phyloP scores from a whole-genome alignment of 1,284 basidiomycete genomes.

The Xerocomus minutiporus region DNA sequence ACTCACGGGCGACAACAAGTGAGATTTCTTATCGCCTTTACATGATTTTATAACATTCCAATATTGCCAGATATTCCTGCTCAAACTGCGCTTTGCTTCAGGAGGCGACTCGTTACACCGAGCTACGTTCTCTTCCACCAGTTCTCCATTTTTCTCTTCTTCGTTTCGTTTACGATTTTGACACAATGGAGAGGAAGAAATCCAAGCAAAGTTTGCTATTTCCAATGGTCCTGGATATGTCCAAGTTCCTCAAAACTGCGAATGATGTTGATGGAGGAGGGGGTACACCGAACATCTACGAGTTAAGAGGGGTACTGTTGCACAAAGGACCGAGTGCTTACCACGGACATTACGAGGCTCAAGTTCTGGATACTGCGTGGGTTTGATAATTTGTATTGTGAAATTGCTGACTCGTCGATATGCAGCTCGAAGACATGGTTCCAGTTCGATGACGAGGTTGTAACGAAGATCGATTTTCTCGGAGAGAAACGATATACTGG shows the following conservation, averaged over 20 bases:
- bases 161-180: constrained; percentile 83
- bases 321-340: constrained; percentile 87
- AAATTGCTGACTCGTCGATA: constrained; percentile 8
- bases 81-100: constrained; percentile 64
- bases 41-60: neutral
- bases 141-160: constrained; percentile 85
- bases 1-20: constrained; percentile 80
- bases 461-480: constrained; percentile 57
- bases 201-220: constrained; percentile 75
- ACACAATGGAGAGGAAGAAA: constrained; percentile 76
- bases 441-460: constrained; percentile 82
- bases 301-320: constrained; percentile 75
- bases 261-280: constrained; percentile 9
- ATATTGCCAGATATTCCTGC: constrained; percentile 65
- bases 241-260: constrained; percentile 46
- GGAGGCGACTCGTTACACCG: constrained; percentile 72
- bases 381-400: constrained; percentile 24
- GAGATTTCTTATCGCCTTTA: neutral
- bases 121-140: constrained; percentile 69
- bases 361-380: constrained; percentile 76
- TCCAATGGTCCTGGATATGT: constrained; percentile 73
- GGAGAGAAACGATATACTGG: constrained; percentile 38
- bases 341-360: constrained; percentile 89
- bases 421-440: constrained; percentile 75
- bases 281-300: constrained; percentile 48